Evolutionary conservation across 768 basidiomycete species (phyloP).

Genomic region (Auricularia cornea): DNA sequence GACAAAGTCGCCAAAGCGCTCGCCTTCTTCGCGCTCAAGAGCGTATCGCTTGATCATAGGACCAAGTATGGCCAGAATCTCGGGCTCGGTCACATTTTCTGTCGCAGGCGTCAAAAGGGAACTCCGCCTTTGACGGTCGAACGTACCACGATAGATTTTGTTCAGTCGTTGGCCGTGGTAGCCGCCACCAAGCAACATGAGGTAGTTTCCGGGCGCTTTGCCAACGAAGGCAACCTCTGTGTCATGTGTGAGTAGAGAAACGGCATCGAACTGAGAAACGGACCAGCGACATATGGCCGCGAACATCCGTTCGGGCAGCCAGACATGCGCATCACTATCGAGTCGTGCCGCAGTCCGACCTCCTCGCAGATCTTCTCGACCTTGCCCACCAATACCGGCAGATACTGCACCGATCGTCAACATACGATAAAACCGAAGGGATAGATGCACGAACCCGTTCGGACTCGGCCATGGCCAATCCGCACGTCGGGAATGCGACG

Average conservation of each 20-base stretch:
- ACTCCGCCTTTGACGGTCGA: background rate
- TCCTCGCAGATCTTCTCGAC: slow-evolving; percentile 94
- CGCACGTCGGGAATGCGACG: slow-evolving; percentile 96
- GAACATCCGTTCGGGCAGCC: slow-evolving; percentile 94
- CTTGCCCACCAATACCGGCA: slow-evolving; percentile 88
- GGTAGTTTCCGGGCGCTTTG: slow-evolving; percentile 86
- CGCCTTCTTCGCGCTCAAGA: slow-evolving; percentile 74
- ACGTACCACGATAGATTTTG: slow-evolving; percentile 82
- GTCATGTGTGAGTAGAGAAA: slow-evolving; percentile 4
- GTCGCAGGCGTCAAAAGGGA: too few relatives aligned
- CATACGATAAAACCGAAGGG: too few relatives aligned
- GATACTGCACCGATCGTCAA: slow-evolving; percentile 46
- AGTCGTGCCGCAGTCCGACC: slow-evolving; percentile 85
- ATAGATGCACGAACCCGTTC: too few relatives aligned
- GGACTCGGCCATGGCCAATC: slow-evolving; percentile 73
- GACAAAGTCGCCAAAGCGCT: slow-evolving; percentile 93
- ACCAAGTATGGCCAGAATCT: slow-evolving; percentile 78
- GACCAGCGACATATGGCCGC: slow-evolving; percentile 83
- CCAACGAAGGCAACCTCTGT: slow-evolving; percentile 93
- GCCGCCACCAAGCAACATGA: slow-evolving; percentile 94
- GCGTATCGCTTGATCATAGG: slow-evolving; percentile 97
- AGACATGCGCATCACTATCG: slow-evolving; percentile 98
- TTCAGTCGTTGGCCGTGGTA: slow-evolving; percentile 92
- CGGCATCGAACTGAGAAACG: slow-evolving; percentile 15
- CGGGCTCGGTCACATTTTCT: slow-evolving; percentile 85